A percentile compares a stretch with the other conserved stretches of the same genome.
These are phyloP conservation scores for Pythium sp. DNA, from an alignment of 352 stramenopile species.

Conservation along the genomic window DNA sequence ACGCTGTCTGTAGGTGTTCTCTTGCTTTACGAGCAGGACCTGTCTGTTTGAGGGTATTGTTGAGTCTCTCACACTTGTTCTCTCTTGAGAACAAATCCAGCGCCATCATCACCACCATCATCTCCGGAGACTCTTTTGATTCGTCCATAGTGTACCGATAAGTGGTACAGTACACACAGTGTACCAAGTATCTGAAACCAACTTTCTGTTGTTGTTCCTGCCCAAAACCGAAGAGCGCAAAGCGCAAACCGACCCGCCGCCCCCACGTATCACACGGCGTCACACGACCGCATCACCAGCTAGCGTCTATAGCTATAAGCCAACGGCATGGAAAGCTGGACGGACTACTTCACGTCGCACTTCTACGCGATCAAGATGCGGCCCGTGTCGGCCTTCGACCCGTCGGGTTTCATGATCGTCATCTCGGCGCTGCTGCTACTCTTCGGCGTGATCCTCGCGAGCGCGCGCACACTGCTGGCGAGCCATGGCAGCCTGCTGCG, in stretches of 20 bases:
- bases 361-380: slow-evolving; percentile 86
- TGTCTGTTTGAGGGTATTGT: background rate
- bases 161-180: background rate
- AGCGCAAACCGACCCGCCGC: background rate
- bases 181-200: background rate
- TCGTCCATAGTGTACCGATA: background rate
- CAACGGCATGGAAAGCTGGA: slow-evolving; percentile 61
- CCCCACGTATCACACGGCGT: background rate
- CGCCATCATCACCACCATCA: background rate
- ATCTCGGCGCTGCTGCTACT: slow-evolving; percentile 65
- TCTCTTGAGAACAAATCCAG: background rate
- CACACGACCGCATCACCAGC: background rate
- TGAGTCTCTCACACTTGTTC: background rate
- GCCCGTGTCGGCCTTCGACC: slow-evolving; percentile 83
- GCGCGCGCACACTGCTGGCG: slow-evolving; percentile 34
- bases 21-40: background rate
- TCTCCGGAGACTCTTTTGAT: background rate
- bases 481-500: slow-evolving; percentile 43
- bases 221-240: background rate
- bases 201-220: background rate
- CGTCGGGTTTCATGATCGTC: slow-evolving; percentile 85
- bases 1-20: background rate
- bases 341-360: slow-evolving; percentile 74
- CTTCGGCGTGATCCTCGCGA: slow-evolving; percentile 60
- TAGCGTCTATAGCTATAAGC: no score